Base-by-base conservation (phyloP, 441 rosid species). In the Adansonia rubrostipa region DNA sequence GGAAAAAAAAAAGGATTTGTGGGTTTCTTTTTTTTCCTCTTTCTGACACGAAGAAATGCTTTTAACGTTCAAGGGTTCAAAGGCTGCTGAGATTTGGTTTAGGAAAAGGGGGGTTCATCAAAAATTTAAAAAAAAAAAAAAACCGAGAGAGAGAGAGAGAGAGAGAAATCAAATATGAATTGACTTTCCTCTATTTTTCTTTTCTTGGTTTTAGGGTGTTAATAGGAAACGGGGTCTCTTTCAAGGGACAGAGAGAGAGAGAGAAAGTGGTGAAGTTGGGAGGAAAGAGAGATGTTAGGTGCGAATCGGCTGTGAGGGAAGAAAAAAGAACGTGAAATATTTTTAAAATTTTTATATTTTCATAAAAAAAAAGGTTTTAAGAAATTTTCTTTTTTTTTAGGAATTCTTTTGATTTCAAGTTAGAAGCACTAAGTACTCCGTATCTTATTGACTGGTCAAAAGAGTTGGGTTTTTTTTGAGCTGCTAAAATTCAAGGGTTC, bases 201-300 rank as follows among this genome's bases (percentile, higher is more conserved):
- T 15, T 17, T 42, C 8, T 44, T 20, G 60, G 60, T 56, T 56
- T 6, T 36, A 36, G 4, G 64, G 36, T 8, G 64, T 10, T 1
- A 28, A 14, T 17, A 71, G 28, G 75, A 54, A 54, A 33, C 56
- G 64, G 36, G 10, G 62, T 63, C 44, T 28, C 45, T 33, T 33
- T 63, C 60, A n/a, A 54, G 60, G 1, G 22, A n/a, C 60, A 50
- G 54, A 50, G 60, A 54, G 60, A 54, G 58, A 3, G 33, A 69
- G 20, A 22, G 13, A 20, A 69, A 10, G 61, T 7, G 44, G 22
- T 2, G 62, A 71, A 71, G 5, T 33, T 15, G 24, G 48, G 74
- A 71, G 45, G 58, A 71, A 71, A 28, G 74, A 53, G 47, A 8
- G 57, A 53, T 53, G 74, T 9, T 71, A 71, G 62, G 62, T 53